Evolutionary conservation across 345 rosid species (phyloP).

Genomic region (Psidium guajava): DNA sequence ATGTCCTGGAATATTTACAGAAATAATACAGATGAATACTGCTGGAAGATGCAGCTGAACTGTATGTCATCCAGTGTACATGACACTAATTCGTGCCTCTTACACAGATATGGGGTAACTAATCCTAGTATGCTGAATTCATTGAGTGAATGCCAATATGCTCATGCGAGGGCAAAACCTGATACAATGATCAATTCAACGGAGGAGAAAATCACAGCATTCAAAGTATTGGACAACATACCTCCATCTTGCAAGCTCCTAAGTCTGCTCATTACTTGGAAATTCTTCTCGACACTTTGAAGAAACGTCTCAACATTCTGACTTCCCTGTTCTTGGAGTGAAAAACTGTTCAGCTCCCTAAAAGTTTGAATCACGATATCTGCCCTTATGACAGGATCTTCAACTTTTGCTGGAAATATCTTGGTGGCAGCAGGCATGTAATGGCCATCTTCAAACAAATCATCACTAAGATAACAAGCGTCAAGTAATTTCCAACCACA

Average conservation of each 20-base stretch:
- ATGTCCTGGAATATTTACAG: background rate
- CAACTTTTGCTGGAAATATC: slow-evolving; percentile 82
- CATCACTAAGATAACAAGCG: slow-evolving; percentile 56
- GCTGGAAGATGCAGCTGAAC: background rate
- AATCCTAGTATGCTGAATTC: background rate
- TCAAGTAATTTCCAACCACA: slow-evolving; percentile 79
- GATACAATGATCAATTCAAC: background rate
- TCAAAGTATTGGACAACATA: slow-evolving; percentile 5
- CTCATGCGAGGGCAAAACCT: background rate
- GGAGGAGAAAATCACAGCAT: background rate
- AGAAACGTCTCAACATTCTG: slow-evolving; percentile 40
- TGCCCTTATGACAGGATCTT: slow-evolving; percentile 81
- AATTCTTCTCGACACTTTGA: slow-evolving; percentile 46
- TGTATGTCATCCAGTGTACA: background rate
- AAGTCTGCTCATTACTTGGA: slow-evolving; percentile 43
- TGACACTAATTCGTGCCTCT: background rate
- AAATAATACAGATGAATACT: background rate
- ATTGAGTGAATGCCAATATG: background rate
- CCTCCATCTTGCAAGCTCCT: slow-evolving; percentile 61
- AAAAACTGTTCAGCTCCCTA: slow-evolving; percentile 59
- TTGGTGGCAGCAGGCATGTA: slow-evolving; percentile 41
- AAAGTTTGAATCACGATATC: slow-evolving; percentile 77
- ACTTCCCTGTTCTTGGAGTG: slow-evolving; percentile 35
- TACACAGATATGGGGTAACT: background rate
- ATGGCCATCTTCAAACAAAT: slow-evolving; percentile 27